Percentiles rank a stretch among this genome's conserved stretches.
These are phyloP conservation scores for Rhodosporidiobolus sp. DNA, from an alignment of 768 basidiomycete genomes.

Conservation along the genomic window DNA sequence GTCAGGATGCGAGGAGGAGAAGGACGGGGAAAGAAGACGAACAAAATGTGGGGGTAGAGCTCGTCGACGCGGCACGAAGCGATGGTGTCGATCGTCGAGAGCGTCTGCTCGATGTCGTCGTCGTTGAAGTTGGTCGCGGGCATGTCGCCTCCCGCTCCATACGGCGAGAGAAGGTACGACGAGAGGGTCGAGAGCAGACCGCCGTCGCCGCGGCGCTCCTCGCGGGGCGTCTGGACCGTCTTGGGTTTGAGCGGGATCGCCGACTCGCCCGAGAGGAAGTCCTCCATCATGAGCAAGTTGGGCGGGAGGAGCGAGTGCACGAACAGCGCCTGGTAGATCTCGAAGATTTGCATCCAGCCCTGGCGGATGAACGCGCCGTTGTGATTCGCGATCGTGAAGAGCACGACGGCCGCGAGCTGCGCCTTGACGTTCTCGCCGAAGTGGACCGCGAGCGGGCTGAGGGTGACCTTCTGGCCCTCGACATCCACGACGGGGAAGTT, in stretches of 20 bases:
- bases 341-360: slow-evolving; percentile 94
- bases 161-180: slow-evolving; percentile 94
- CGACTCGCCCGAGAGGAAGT: slow-evolving; percentile 90
- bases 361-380: slow-evolving; percentile 90
- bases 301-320: slow-evolving; percentile 85
- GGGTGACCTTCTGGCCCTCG: slow-evolving; percentile 81
- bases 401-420: slow-evolving; percentile 90
- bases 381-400: slow-evolving; percentile 96
- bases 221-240: slow-evolving; percentile 45
- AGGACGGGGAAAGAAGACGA: slow-evolving; percentile 48
- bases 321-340: slow-evolving; percentile 97
- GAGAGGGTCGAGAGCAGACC: slow-evolving; percentile 90
- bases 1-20: slow-evolving; percentile 4
- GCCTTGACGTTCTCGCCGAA: slow-evolving; percentile 95
- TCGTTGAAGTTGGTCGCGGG: slow-evolving; percentile 56
- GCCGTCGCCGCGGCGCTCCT: slow-evolving; percentile 66
- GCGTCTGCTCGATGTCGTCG: slow-evolving; percentile 84
- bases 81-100: slow-evolving; percentile 93
- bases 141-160: slow-evolving; percentile 57
- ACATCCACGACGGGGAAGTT: slow-evolving; percentile 86
- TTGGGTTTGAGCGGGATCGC: slow-evolving; percentile 77
- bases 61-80: slow-evolving; percentile 90
- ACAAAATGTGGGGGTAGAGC: slow-evolving; percentile 90
- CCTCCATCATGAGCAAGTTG: slow-evolving; percentile 93
- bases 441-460: slow-evolving; percentile 84